phyloP scores from a whole-genome alignment of 2,329 filamentous ascomycete species.

The Rutstroemia sp. region DNA sequence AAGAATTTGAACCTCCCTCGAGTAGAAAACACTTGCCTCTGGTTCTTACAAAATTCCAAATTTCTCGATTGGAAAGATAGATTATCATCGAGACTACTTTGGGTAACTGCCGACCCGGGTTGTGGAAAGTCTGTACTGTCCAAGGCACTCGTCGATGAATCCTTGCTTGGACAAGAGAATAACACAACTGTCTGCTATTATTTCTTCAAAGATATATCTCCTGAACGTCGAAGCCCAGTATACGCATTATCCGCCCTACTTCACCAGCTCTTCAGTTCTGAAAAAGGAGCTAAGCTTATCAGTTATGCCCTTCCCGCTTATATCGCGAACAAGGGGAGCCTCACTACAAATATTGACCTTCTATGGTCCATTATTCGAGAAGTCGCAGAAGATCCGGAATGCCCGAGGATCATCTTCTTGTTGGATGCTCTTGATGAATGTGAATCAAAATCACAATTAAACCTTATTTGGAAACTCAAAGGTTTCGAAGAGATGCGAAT shows the following conservation, averaged over 20 bases:
- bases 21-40: not conserved
- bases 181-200: constrained; percentile 4
- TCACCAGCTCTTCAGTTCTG: constrained; percentile 7
- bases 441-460: not conserved
- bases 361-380: constrained; percentile 1
- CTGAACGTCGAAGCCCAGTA: not conserved
- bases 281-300: not conserved
- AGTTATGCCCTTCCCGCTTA: constrained; percentile 1
- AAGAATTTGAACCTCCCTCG: constrained; percentile 1
- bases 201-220: constrained; percentile 7
- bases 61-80: constrained; percentile 1
- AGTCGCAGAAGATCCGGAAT: constrained; percentile 1
- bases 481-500: not conserved
- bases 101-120: constrained; percentile 6
- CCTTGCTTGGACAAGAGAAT: not conserved
- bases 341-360: not conserved
- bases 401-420: constrained; percentile 1
- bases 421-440: constrained; percentile 10
- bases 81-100: constrained; percentile 1
- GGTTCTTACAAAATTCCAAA: not conserved
- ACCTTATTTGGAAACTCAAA: constrained; percentile 1
- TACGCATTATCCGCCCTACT: constrained; percentile 2
- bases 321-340: not conserved
- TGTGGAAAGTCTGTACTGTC: constrained; percentile 8
- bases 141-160: constrained; percentile 3